Evolutionary conservation across 228 moss, liverwort and hornwort species (phyloP), one percentile per base, ranked within the genome.

Genomic region (Sphagnum magellanicum): DNA sequence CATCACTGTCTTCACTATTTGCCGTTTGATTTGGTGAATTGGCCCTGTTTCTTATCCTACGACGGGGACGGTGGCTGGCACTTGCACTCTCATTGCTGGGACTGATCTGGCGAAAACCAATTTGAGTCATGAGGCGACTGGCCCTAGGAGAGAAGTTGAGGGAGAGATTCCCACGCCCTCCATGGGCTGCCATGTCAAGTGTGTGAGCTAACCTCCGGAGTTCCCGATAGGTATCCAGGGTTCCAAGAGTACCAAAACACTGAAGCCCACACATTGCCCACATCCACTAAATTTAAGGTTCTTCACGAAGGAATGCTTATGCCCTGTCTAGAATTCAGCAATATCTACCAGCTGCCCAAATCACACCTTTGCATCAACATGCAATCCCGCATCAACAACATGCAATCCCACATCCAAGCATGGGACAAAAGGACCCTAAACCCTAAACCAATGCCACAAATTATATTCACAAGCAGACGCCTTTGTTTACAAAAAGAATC

Each of bases 171-270:
- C 6, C 47, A 10, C 49, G 59, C 63, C 77, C 79, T 59, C 75
- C 83, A 5, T 60, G 62, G 61, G 73, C 79, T 5, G 63, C 77
- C 90, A 85, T 87, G 62, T 70, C 68, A 61, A 67, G 15, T 59
- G 67, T 53, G 53, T 70, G 60, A 53, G 65, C 70, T 48, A 78
- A 63, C 69, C 69, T 50, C 50, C 61, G 50, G 53, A 70, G 65
- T 9, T 78, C 78, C 55, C 32, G 60, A 17, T 52, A 63, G 51
- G 69, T 74, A 50, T 66, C 74, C 78, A 78, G 74, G 51, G 63
- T n/a, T 60, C 68, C 32, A 32, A 32, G 32, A 32, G 32, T 32
- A 1, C 32, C 32, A 32, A 32, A 32, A 32, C 32, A 32, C 32
- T 32, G 32, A 3, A 32, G 32, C 1, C 32, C 32, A 32, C 3